Evolutionary conservation across 345 rosid genomes (phyloP).

Genomic region (Murraya paniculata): DNA sequence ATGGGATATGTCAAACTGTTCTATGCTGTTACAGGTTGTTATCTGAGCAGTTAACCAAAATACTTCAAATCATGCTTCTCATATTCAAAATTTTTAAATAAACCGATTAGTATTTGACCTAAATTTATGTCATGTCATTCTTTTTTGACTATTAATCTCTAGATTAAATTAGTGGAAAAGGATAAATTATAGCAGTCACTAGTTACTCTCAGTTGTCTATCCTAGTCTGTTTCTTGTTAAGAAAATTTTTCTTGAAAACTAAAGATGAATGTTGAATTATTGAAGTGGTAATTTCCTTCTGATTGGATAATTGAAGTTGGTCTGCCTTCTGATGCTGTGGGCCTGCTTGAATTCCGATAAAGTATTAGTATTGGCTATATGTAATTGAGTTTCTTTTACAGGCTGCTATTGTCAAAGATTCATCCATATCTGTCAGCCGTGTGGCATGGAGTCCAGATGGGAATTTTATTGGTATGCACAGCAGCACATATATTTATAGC

Average conservation of each 20-base stretch:
- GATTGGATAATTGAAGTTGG: not conserved
- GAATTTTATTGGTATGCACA: conserved; percentile 49
- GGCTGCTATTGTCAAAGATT: conserved; percentile 43
- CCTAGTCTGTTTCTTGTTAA: not conserved
- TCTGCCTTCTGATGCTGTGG: not conserved
- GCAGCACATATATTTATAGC: not conserved
- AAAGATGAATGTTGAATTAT: not conserved
- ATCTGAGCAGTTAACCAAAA: not conserved
- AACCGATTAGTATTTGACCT: not conserved
- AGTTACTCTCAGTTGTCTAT: not conserved
- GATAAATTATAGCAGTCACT: not conserved
- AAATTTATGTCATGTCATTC: not conserved
- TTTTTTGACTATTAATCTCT: not conserved
- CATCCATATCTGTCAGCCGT: conserved; percentile 48
- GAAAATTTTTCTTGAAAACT: not conserved
- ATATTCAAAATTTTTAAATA: not conserved
- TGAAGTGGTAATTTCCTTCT: not conserved
- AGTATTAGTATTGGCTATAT: conserved; percentile 18
- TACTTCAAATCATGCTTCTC: not conserved
- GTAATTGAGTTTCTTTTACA: conserved; percentile 26
- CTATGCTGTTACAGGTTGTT: conserved; percentile 50
- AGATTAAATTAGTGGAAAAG: not conserved
- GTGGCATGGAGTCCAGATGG: conserved; percentile 72
- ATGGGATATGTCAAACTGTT: conserved; percentile 43
- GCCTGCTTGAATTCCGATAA: conserved; percentile 1